Percentiles rank a stretch among this genome's conserved stretches.
phyloP scores from a whole-genome alignment of 2,329 filamentous ascomycete genomes.

The Aurifilum marmelostoma region DNA sequence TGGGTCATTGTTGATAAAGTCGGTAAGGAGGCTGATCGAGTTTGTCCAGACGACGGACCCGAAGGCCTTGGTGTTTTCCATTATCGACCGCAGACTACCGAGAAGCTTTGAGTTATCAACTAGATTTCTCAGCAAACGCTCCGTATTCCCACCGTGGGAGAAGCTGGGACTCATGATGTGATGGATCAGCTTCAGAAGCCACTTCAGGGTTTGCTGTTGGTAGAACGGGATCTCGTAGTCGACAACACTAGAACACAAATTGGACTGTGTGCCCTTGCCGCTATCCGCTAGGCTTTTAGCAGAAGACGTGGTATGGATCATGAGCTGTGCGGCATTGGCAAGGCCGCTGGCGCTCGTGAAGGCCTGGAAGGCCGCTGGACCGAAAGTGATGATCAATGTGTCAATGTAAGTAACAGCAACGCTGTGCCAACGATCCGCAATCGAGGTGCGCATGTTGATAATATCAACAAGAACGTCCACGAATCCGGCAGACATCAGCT shows the following conservation, averaged over 20 bases:
- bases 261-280: constrained; percentile 71
- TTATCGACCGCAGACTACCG: constrained; percentile 76
- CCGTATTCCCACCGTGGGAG: constrained; percentile 75
- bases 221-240: constrained; percentile 95
- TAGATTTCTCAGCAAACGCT: constrained; percentile 86
- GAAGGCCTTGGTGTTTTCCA: constrained; percentile 77
- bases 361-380: constrained; percentile 75
- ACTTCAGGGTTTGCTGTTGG: constrained; percentile 90
- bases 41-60: constrained; percentile 96
- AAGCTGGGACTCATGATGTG: constrained; percentile 86
- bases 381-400: constrained; percentile 81
- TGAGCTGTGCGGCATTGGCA: constrained; percentile 85
- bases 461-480: constrained; percentile 91
- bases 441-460: constrained; percentile 77
- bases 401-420: constrained; percentile 88
- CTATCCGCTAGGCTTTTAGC: constrained; percentile 68
- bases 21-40: constrained; percentile 86
- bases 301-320: constrained; percentile 75
- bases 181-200: constrained; percentile 93
- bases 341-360: constrained; percentile 83
- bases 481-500: constrained; percentile 86
- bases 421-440: constrained; percentile 82
- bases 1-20: constrained; percentile 98
- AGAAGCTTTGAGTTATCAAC: constrained; percentile 91
- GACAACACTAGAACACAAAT: constrained; percentile 76